Conservation (phyloP, 2,329 filamentous ascomycete genomes). For the Blumeria hordei region DNA sequence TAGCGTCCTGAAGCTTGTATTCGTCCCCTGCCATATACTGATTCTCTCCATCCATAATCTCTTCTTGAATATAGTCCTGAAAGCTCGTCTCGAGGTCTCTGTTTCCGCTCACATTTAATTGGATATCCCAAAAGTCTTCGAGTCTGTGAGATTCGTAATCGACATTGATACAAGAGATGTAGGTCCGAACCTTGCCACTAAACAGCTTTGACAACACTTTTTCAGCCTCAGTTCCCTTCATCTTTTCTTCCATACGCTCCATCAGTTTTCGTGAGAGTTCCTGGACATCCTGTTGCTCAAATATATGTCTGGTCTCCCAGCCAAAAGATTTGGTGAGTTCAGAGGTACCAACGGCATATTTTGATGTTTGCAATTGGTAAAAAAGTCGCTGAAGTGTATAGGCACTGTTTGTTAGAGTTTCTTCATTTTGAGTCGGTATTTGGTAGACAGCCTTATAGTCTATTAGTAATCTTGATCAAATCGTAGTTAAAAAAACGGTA, state of each 20-base stretch:
- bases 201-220: constrained; percentile 79
- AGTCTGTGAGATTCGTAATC: constrained; percentile 88
- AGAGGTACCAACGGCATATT: constrained; percentile 61
- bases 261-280: constrained; percentile 91
- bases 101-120: constrained; percentile 88
- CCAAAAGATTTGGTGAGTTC: constrained; percentile 93
- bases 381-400: constrained; percentile 87
- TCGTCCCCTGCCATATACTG: constrained; percentile 87
- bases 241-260: constrained; percentile 89
- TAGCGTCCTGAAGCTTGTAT: constrained; percentile 81
- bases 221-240: constrained; percentile 88
- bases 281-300: constrained; percentile 96
- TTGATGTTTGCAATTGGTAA: constrained; percentile 77
- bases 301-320: constrained; percentile 94
- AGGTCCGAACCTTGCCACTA: constrained; percentile 94
- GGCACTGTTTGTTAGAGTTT: constrained; percentile 63
- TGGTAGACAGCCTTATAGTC: constrained; percentile 61
- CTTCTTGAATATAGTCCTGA: constrained; percentile 84
- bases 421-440: constrained; percentile 75
- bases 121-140: constrained; percentile 98
- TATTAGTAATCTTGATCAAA: constrained; percentile 4
- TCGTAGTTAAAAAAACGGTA: background rate
- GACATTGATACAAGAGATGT: constrained; percentile 96
- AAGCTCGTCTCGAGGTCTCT: constrained; percentile 86
- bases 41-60: constrained; percentile 93